Conservation (phyloP, 495 filamentous ascomycete species). For the Cryomyces minteri region DNA sequence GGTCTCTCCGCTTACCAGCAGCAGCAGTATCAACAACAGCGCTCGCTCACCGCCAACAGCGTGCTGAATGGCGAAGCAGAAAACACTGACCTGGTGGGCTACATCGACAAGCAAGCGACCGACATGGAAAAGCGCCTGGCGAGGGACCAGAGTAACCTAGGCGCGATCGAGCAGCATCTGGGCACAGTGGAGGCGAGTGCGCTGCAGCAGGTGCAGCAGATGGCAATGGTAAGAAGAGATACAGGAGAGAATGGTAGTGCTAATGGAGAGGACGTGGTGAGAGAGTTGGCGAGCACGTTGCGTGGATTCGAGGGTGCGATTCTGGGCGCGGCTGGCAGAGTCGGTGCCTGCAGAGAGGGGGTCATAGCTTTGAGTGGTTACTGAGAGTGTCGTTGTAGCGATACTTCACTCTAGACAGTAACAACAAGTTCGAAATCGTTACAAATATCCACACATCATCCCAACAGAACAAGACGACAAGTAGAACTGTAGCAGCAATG, state of each 20-base stretch:
- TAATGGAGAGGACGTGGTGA: slow-evolving; percentile 10
- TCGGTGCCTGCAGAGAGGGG: slow-evolving; percentile 10
- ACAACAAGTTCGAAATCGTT: too few relatives aligned
- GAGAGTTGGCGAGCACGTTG: slow-evolving; percentile 10
- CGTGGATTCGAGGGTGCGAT: slow-evolving; percentile 9
- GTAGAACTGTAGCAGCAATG: too few relatives aligned
- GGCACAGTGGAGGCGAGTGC: slow-evolving; percentile 53
- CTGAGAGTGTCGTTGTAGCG: too few relatives aligned
- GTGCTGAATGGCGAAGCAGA: slow-evolving; percentile 31
- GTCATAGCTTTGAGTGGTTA: background rate
- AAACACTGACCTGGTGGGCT: slow-evolving; percentile 46
- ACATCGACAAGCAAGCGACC: slow-evolving; percentile 54
- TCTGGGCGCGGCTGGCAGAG: slow-evolving; percentile 7
- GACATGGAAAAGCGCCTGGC: slow-evolving; percentile 50
- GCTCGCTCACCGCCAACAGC: background rate
- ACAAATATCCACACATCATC: too few relatives aligned
- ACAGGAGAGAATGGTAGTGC: slow-evolving; percentile 22
- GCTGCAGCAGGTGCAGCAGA: slow-evolving; percentile 49
- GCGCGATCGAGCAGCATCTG: slow-evolving; percentile 71
- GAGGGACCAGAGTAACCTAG: slow-evolving; percentile 46
- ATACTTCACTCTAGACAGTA: too few relatives aligned
- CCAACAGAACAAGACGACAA: too few relatives aligned
- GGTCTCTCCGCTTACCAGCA: background rate
- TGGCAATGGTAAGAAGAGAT: slow-evolving; percentile 33
- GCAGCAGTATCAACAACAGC: background rate